A percentile compares a stretch with the other conserved stretches of the same genome.
These are phyloP conservation scores for Beauveria sp. DNA, from an alignment of 2,329 filamentous ascomycete species.

Conservation along the genomic window DNA sequence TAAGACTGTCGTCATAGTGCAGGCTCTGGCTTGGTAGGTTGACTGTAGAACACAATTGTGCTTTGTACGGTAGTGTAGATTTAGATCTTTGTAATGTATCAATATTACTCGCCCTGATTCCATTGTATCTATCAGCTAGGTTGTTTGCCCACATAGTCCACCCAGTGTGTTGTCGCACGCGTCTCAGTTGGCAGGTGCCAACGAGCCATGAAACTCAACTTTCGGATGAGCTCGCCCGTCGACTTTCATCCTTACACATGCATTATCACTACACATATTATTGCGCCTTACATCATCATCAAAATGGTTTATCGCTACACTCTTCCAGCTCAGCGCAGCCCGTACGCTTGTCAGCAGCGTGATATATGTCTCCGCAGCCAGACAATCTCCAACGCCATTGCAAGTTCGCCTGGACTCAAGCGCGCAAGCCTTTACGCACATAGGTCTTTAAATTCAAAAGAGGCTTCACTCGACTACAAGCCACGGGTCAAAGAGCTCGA, in stretches of 20 bases:
- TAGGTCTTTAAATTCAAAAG: background rate
- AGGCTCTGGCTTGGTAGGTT: too few species aligned
- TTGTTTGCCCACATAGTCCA: background rate
- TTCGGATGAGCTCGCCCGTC: background rate
- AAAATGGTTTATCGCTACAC: slow-evolving; percentile 13
- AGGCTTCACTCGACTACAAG: background rate
- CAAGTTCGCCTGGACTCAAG: slow-evolving; percentile 2
- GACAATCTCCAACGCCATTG: slow-evolving; percentile 9
- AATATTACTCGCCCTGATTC: too few species aligned
- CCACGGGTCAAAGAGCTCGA: background rate
- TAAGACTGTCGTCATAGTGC: too few species aligned
- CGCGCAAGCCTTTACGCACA: slow-evolving; percentile 1
- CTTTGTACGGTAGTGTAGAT: too few species aligned
- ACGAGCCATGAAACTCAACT: background rate
- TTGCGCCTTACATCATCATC: background rate
- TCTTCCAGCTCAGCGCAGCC: slow-evolving; percentile 8
- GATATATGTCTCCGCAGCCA: slow-evolving; percentile 1
- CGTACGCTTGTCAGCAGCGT: background rate
- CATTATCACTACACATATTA: background rate
- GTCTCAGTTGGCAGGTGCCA: background rate
- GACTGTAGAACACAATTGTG: too few species aligned
- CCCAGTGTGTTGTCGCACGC: background rate
- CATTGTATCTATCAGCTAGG: background rate
- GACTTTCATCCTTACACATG: background rate
- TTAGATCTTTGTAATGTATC: too few species aligned